Evolutionary conservation across 345 rosid genomes (phyloP).

Genomic region (Luvunga scandens): DNA sequence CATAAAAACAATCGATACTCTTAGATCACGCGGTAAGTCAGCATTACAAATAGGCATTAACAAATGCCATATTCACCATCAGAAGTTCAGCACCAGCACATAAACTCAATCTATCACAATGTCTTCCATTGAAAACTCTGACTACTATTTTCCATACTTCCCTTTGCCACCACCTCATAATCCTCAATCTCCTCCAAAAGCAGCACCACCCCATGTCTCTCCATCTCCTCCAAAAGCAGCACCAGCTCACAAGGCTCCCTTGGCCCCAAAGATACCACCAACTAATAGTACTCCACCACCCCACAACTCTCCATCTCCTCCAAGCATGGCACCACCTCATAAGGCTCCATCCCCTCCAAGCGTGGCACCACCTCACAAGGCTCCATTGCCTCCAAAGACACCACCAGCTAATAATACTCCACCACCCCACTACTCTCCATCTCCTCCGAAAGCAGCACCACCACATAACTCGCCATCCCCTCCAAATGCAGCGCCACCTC

Average conservation of each 20-base stretch:
- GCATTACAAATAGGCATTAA: constrained; percentile 18
- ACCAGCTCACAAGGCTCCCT: constrained; percentile 16
- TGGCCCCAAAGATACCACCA: no score
- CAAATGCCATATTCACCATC: constrained; percentile 4
- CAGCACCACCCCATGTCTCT: constrained; percentile 5
- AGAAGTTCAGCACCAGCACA: neutral
- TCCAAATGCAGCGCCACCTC: constrained; percentile 9
- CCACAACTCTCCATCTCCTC: constrained; percentile 16
- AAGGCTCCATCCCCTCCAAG: constrained; percentile 14
- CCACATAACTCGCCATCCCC: constrained; percentile 13
- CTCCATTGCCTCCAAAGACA: constrained; percentile 24
- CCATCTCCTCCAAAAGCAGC: constrained; percentile 14
- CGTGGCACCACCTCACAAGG: constrained; percentile 4
- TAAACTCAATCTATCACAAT: neutral
- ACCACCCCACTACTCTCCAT: constrained; percentile 14
- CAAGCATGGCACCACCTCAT: constrained; percentile 11
- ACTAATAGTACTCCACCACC: constrained; percentile 21
- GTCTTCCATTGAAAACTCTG: constrained; percentile 11
- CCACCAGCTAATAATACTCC: constrained; percentile 11
- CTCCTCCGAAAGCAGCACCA: constrained; percentile 9
- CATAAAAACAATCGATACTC: neutral
- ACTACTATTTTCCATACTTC: constrained; percentile 30
- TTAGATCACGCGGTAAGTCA: no score
- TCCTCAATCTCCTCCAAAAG: constrained; percentile 13
- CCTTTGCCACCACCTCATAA: constrained; percentile 35